These are phyloP conservation scores for Nemania sp. DNA, from an alignment of 2,329 filamentous ascomycete genomes.

Conservation along the genomic window DNA sequence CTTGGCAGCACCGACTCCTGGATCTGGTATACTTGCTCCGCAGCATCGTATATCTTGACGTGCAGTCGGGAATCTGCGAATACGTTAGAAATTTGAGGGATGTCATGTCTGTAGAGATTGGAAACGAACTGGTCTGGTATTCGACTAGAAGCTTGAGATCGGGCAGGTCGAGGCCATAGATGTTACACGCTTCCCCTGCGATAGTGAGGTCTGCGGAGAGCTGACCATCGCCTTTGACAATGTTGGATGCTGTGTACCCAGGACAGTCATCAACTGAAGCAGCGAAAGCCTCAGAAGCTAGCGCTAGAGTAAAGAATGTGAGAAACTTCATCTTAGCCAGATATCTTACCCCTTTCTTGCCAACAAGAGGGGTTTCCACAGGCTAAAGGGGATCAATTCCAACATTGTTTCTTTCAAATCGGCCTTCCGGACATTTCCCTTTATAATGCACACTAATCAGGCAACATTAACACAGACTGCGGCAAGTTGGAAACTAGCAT, in stretches of 20 bases:
- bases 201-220: constrained; percentile 32
- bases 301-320: constrained; percentile 13
- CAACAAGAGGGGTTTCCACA: too few species aligned
- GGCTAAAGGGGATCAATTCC: too few species aligned
- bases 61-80: constrained; percentile 26
- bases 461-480: neutral
- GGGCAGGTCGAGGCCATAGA: constrained; percentile 30
- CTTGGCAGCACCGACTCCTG: constrained; percentile 32
- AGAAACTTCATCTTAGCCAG: constrained; percentile 19
- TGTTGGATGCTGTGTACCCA: constrained; percentile 32
- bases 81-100: neutral
- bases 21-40: constrained; percentile 31
- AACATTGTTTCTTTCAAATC: neutral
- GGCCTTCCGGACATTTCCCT: neutral
- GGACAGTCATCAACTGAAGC: constrained; percentile 30
- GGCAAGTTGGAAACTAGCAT: neutral
- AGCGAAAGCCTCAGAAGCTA: constrained; percentile 8
- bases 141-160: constrained; percentile 33
- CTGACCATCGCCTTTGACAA: constrained; percentile 24
- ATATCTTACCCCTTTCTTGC: too few species aligned
- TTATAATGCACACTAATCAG: neutral
- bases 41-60: constrained; percentile 33
- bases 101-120: neutral
- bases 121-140: constrained; percentile 31
- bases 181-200: constrained; percentile 27